phyloP scores from a whole-genome alignment of 305 asterid species.

The Solanum hybrid region DNA sequence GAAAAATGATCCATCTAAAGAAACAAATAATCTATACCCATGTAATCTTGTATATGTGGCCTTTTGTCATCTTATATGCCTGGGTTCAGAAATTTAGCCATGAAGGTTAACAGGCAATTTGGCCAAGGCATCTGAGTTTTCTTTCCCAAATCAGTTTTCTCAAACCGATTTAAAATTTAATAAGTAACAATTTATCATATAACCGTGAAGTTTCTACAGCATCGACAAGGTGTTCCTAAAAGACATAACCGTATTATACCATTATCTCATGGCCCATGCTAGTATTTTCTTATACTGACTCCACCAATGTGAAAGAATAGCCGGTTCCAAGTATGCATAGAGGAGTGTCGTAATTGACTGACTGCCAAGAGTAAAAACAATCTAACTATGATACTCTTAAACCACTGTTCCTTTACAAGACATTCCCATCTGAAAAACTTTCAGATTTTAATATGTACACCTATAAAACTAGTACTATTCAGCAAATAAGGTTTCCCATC shows the following conservation, averaged over 20 bases:
- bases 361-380: neutral
- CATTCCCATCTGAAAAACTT: neutral
- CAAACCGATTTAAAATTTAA: neutral
- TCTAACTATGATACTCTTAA: neutral
- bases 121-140: neutral
- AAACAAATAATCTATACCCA: neutral
- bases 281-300: neutral
- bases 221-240: neutral
- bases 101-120: neutral
- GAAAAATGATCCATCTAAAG: neutral
- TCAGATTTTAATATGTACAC: neutral
- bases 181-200: neutral
- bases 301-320: neutral
- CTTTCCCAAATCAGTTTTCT: neutral
- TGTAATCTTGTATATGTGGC: neutral
- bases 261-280: neutral
- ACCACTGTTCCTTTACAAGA: neutral
- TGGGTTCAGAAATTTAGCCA: neutral
- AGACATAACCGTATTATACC: neutral
- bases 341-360: neutral
- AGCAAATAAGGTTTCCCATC: neutral
- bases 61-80: neutral
- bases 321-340: neutral
- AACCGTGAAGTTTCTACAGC: neutral
- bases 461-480: neutral